These are phyloP conservation scores for Phanerochaete carnosa DNA, from an alignment of 768 basidiomycete genomes.

Conservation along the genomic window DNA sequence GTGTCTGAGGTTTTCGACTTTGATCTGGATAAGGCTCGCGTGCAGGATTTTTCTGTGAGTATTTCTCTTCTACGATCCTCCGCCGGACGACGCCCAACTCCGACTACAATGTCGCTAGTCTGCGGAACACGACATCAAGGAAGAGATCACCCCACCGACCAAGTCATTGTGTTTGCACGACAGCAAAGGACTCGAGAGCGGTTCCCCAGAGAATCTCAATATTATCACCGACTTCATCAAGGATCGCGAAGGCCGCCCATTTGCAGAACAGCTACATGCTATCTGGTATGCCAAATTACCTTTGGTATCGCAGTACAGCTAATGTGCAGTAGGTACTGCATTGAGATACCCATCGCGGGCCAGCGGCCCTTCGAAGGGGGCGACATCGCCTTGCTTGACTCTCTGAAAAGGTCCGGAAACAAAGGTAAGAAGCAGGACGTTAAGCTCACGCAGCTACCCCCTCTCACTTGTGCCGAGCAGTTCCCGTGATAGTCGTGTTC, in stretches of 20 bases:
- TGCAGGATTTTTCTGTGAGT: neutral
- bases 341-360: neutral
- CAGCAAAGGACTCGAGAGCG: neutral
- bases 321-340: neutral
- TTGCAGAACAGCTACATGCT: neutral
- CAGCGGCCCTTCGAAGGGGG: neutral
- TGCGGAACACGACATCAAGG: neutral
- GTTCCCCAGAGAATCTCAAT: neutral
- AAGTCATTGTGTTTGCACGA: neutral
- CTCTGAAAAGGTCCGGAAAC: neutral
- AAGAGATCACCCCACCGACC: neutral
- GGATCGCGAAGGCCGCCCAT: neutral
- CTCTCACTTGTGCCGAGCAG: neutral
- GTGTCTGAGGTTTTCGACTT: slow-evolving; percentile 1
- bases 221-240: neutral
- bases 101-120: neutral
- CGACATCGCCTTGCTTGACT: neutral
- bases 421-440: neutral
- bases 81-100: no score
- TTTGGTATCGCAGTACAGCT: neutral
- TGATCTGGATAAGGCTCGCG: neutral
- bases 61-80: no score
- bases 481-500: neutral
- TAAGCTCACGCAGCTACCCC: neutral
- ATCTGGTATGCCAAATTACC: neutral